Evolutionary conservation across 2,329 filamentous ascomycete genomes (phyloP), one percentile per base, ranked within the genome.

Genomic region (Epichloe gansuensis): DNA sequence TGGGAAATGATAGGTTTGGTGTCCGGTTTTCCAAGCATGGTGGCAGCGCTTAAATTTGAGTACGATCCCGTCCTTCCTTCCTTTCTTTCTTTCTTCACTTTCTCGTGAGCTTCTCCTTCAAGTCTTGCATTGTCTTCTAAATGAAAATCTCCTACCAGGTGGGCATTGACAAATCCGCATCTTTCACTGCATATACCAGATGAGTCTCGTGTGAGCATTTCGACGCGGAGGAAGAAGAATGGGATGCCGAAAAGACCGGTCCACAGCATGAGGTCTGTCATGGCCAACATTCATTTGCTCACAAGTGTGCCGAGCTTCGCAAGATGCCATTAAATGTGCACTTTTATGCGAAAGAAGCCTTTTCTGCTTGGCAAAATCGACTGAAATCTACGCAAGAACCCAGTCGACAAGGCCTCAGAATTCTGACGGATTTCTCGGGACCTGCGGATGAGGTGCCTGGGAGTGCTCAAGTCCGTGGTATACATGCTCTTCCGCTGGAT

Each of bases 21-120:
- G 1, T 86, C 87, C 6, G 91, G 91, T 0, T 98, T 98, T 58
- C 89, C 87, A 0, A 91, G 86, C 58, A 84, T 84, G 61, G 81
- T 91, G 38, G 89, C 87, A 0, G 93, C 93, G 1, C 70, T 98
- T 56, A 91, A 97, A 63, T 97, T 98, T 63, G 91, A 97, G 85
- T 93, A 74, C 64, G 81, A 46, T 17, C 39, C n/a, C 45, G 9
- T 8, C 39, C 15, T 48, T 34, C 5, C 13, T 12, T 15, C 3
- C 23, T 38, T 15, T 5, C 15, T 25, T 21, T 42, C 17, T 2
- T 23, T 34, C 9, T 12, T 12, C 6, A 17, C 34, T 13, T 23
- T 38, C 9, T 31, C 73, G 7, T 46, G 39, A 23, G 21, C 13
- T 44, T n/a, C 38, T 8, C 35, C 25, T 21, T 17, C 25, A 17